Evolutionary conservation across 345 rosid species (phyloP), one percentile per base, ranked within the genome.

Genomic region (Populus pruinosa): DNA sequence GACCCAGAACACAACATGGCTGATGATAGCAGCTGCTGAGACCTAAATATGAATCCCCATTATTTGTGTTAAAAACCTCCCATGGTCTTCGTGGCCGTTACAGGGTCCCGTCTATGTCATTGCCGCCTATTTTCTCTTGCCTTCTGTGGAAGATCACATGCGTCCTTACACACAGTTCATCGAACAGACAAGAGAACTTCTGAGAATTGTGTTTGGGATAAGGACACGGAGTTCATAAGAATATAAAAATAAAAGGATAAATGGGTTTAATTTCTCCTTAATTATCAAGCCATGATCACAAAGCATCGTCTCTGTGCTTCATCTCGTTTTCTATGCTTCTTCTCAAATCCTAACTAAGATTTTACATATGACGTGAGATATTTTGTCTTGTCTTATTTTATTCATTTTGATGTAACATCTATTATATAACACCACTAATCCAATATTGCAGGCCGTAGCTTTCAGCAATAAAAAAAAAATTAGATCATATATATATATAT

Each of bases 1-100:
- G 84, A 49, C 87, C 89, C 76, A 44, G 50, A 49, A 12, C 20
- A 55, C 70, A 82, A 81, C 86, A 74, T 79, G 86, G 86, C 36
- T 81, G 78, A 75, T 49, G 77, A 55, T 53, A 56, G 44, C 23
- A 17, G 67, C 44, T n/a, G 77, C 67, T 68, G 12, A 73, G n/a
- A 38, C 39, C 35, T 68, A 74, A 39, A 36, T 4, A n/a, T 25
- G 44, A 4, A 33, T 75, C 25, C 35, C 3, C 9, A 16, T 2
- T 65, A 0, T 53, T 53, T 18, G 8, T 53, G 14, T n/a, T 9
- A 0, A 9, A 55, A 38, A 17, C 65, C 14, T 38, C 41, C 39
- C 80, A 39, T 9, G 72, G 72, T 61, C 74, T 75, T 29, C 17
- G 14, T 39, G 62, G 55, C 47, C 74, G 10, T 10, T 14, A 67